Evolutionary conservation across 768 basidiomycete genomes (phyloP).

Genomic region (Pisolithus microcarpus): DNA sequence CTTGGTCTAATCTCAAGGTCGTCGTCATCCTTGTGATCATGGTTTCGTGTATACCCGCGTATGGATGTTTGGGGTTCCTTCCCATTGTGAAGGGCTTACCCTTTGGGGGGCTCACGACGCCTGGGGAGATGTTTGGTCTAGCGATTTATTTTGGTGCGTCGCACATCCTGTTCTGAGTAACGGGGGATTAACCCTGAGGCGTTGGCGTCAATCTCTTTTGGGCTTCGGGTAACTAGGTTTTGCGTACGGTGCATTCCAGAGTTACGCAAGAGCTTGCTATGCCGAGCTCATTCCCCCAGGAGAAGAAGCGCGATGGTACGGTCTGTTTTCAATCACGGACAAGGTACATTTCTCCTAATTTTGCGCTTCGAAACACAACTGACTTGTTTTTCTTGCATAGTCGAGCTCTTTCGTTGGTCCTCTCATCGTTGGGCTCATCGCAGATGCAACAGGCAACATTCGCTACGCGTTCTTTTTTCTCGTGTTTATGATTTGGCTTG

Average conservation of each 20-base stretch:
- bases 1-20: slow-evolving; percentile 61
- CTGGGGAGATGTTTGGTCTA: slow-evolving; percentile 78
- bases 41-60: slow-evolving; percentile 63
- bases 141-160: slow-evolving; percentile 74
- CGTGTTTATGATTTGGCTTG: slow-evolving; percentile 69
- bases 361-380: background rate
- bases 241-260: slow-evolving; percentile 87
- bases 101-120: slow-evolving; percentile 72
- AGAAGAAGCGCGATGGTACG: slow-evolving; percentile 86
- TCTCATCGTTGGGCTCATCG: slow-evolving; percentile 78
- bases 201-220: too few relatives aligned
- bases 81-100: slow-evolving; percentile 37
- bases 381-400: slow-evolving; percentile 30
- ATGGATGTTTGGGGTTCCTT: slow-evolving; percentile 79
- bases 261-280: slow-evolving; percentile 82
- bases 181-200: too few relatives aligned
- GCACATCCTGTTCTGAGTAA: too few relatives aligned
- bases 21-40: slow-evolving; percentile 61
- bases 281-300: slow-evolving; percentile 80
- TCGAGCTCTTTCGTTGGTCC: slow-evolving; percentile 92
- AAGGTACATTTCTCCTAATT: slow-evolving; percentile 40
- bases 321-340: slow-evolving; percentile 85
- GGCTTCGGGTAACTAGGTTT: slow-evolving; percentile 34
- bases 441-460: slow-evolving; percentile 86
- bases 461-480: slow-evolving; percentile 89